phyloP scores from a whole-genome alignment of 345 rosid species.

The Jatropha curcas region DNA sequence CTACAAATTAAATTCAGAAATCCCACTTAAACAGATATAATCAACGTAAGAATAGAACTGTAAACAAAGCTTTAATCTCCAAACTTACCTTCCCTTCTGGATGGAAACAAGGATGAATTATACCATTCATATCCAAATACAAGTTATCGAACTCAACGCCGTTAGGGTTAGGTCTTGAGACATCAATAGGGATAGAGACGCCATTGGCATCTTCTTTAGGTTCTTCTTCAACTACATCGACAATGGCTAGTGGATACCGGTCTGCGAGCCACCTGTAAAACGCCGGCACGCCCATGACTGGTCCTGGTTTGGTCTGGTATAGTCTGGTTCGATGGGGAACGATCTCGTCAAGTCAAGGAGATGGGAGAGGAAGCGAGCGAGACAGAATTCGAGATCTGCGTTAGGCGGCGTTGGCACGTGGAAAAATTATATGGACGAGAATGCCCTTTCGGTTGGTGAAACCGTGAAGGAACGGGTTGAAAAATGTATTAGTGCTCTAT shows the following conservation, averaged over 20 bases:
- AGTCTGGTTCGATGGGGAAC: slow-evolving; percentile 5
- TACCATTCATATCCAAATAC: slow-evolving; percentile 94
- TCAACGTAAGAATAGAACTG: too few relatives aligned
- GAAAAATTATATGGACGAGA: not conserved
- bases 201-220: slow-evolving; percentile 46
- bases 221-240: slow-evolving; percentile 82
- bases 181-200: slow-evolving; percentile 46
- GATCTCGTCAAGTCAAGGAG: not conserved
- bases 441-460: slow-evolving; percentile 15
- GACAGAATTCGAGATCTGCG: not conserved
- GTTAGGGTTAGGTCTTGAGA: slow-evolving; percentile 85
- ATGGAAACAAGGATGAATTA: slow-evolving; percentile 95
- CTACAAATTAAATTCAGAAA: not conserved
- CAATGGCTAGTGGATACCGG: slow-evolving; percentile 79
- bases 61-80: not conserved
- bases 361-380: slow-evolving; percentile 1
- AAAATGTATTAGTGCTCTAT: too few relatives aligned
- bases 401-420: not conserved
- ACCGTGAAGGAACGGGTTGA: too few relatives aligned
- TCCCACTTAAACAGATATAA: too few relatives aligned
- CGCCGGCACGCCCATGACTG: slow-evolving; percentile 92
- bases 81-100: slow-evolving; percentile 85
- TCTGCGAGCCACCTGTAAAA: slow-evolving; percentile 96
- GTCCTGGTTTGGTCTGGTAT: not conserved
- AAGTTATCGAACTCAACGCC: slow-evolving; percentile 86